phyloP scores from a whole-genome alignment of 73 alveolate species.

The Blepharisma stoltei region DNA sequence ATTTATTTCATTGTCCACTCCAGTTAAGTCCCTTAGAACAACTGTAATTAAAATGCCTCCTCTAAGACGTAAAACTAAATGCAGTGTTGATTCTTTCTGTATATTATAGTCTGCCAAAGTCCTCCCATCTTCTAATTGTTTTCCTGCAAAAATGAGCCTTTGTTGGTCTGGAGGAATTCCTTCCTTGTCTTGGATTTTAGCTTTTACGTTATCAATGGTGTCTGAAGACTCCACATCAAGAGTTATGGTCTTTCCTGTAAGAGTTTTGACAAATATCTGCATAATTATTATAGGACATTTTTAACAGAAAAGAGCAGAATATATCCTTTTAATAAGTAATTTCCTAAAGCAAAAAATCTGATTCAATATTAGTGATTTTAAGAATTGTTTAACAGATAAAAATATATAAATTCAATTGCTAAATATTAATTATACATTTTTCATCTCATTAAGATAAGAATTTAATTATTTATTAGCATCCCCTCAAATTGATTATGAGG shows the following conservation, averaged over 20 bases:
- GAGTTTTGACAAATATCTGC: conserved; percentile 37
- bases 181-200: conserved; percentile 3
- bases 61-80: conserved; percentile 21
- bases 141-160: background rate
- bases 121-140: background rate
- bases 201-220: conserved; percentile 43
- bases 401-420: too few relatives aligned
- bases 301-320: too few relatives aligned
- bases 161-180: conserved; percentile 1
- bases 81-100: conserved; percentile 31
- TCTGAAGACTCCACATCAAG: conserved; percentile 48
- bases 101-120: background rate
- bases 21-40: too few relatives aligned
- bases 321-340: too few relatives aligned
- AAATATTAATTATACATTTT: too few relatives aligned
- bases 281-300: background rate
- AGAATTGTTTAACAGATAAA: too few relatives aligned
- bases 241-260: conserved; percentile 39
- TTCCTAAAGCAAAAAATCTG: too few relatives aligned
- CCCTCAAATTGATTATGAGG: too few relatives aligned
- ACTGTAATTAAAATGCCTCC: background rate
- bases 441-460: too few relatives aligned
- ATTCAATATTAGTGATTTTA: too few relatives aligned
- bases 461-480: too few relatives aligned
- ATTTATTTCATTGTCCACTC: background rate